Conservation (phyloP, 116 monocot genomes). For the Posidonia oceanica region DNA sequence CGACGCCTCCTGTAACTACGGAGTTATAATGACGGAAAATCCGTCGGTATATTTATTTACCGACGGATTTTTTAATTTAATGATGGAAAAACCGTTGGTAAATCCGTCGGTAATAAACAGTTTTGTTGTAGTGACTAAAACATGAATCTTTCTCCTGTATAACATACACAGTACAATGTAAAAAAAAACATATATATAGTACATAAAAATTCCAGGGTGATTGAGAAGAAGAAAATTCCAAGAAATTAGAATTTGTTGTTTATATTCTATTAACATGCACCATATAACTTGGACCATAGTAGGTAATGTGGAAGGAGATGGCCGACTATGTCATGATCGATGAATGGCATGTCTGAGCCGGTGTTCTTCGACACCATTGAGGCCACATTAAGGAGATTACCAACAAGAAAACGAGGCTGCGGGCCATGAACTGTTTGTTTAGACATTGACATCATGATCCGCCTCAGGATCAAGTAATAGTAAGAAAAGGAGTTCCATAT, state of each 20-base stretch:
- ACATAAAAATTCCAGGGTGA: no score
- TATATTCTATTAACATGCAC: conserved; percentile 3
- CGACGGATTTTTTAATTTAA: no score
- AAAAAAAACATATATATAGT: no score
- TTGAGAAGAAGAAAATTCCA: neutral
- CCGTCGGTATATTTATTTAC: no score
- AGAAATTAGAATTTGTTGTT: neutral
- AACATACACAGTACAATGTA: neutral
- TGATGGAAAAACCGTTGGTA: no score
- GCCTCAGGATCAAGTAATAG: conserved; percentile 41
- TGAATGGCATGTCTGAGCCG: conserved; percentile 36
- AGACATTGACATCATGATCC: conserved; percentile 44
- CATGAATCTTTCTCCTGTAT: conserved; percentile 58
- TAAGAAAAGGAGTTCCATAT: conserved; percentile 47
- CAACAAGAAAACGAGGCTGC: conserved; percentile 36
- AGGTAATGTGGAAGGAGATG: conserved; percentile 74
- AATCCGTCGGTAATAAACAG: no score
- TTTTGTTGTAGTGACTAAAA: no score
- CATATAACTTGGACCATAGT: conserved; percentile 65
- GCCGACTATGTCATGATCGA: conserved; percentile 58
- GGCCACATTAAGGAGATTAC: conserved; percentile 57
- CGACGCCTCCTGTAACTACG: no score
- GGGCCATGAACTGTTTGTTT: conserved; percentile 63
- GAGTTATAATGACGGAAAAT: no score
- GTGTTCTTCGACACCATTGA: conserved; percentile 38